Conservation (phyloP, 768 basidiomycete species). For the Naganishia kalamii region DNA sequence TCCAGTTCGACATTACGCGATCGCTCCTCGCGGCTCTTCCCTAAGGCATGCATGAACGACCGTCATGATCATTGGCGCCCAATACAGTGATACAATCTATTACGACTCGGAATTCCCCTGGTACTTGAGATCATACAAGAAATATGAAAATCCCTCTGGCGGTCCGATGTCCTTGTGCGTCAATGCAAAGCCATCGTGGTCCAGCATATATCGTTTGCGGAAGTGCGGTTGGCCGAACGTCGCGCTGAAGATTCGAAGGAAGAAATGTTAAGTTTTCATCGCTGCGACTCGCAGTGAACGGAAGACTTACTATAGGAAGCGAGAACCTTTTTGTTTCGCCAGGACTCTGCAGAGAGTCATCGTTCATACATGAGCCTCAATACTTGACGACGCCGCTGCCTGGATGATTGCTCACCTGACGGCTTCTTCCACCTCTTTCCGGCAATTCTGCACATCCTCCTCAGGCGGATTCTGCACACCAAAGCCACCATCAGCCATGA, state of each 20-base stretch:
- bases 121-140: conserved; percentile 40
- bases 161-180: conserved; percentile 40
- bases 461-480: conserved; percentile 42
- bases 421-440: conserved; percentile 39
- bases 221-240: conserved; percentile 48
- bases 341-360: conserved; percentile 33
- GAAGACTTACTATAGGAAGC: conserved; percentile 43
- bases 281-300: not conserved
- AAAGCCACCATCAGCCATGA: not conserved
- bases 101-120: not conserved
- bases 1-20: too few species aligned
- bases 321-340: conserved; percentile 32
- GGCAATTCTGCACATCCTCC: conserved; percentile 41
- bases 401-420: conserved; percentile 29
- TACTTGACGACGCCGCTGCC: too few species aligned
- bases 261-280: not conserved
- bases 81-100: not conserved
- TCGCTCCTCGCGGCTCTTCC: too few species aligned
- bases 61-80: not conserved
- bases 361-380: not conserved
- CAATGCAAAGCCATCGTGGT: conserved; percentile 32
- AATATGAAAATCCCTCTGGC: conserved; percentile 44
- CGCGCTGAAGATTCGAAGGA: conserved; percentile 25
- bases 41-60: not conserved
- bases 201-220: conserved; percentile 41